These are phyloP conservation scores for Durio zibethinus DNA, from an alignment of 345 rosid species.

Conservation along the genomic window DNA sequence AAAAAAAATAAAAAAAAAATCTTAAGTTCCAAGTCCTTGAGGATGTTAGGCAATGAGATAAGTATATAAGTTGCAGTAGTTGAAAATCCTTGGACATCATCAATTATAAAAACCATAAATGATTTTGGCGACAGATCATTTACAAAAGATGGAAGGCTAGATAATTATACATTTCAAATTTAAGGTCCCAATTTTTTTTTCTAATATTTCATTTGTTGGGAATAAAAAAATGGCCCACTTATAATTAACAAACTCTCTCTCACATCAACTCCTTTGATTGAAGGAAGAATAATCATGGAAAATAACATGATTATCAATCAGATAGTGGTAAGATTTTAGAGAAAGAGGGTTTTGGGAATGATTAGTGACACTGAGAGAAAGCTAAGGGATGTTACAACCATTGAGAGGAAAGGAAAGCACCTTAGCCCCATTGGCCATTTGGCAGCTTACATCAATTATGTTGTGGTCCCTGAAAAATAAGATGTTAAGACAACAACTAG, in stretches of 20 bases:
- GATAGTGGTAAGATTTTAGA: slow-evolving; percentile 2
- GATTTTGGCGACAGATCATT: slow-evolving; percentile 12
- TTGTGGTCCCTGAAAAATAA: background rate
- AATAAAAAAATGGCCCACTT: too few species aligned
- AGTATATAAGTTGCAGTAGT: background rate
- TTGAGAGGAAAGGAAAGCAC: background rate
- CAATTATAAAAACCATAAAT: slow-evolving; percentile 9
- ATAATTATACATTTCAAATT: background rate
- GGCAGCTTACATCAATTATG: background rate
- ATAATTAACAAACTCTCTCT: slow-evolving; percentile 16
- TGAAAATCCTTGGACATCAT: background rate
- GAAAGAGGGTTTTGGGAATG: slow-evolving; percentile 9
- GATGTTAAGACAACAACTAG: too few species aligned
- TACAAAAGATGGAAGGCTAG: background rate
- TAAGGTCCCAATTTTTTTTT: background rate
- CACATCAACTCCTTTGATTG: slow-evolving; percentile 13
- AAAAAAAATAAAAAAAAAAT: too few species aligned
- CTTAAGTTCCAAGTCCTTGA: too few species aligned
- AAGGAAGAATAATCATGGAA: slow-evolving; percentile 7
- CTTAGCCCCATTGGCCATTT: background rate
- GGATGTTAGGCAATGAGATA: background rate
- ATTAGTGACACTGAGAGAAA: slow-evolving; percentile 17
- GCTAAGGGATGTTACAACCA: slow-evolving; percentile 4
- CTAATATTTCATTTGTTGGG: too few species aligned
- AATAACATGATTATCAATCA: background rate